Conservation (phyloP, 768 basidiomycete species). For the Fistulinella prunicolor region DNA sequence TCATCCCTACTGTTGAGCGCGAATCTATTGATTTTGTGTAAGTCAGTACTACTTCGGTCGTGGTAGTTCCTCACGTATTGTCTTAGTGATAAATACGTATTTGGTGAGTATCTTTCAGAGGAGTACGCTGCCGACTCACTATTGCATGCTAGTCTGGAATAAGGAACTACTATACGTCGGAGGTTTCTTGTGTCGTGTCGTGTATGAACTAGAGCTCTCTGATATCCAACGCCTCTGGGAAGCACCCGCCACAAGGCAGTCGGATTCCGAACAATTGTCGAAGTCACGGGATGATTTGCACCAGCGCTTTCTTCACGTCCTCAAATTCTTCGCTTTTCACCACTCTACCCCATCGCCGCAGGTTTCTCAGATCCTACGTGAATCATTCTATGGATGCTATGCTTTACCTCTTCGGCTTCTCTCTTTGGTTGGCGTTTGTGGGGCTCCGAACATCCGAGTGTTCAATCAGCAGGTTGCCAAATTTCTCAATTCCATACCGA, state of each 20-base stretch:
- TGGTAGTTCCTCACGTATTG: neutral
- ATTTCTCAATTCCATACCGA: conserved; percentile 78
- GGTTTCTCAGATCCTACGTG: conserved; percentile 65
- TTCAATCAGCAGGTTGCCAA: conserved; percentile 61
- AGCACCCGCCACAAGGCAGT: neutral
- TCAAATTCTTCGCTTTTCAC: conserved; percentile 10
- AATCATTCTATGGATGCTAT: conserved; percentile 72
- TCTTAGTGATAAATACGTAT: neutral
- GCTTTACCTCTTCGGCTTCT: conserved; percentile 60
- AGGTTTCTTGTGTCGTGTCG: conserved; percentile 76
- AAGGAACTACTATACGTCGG: conserved; percentile 81
- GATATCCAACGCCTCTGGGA: conserved; percentile 33
- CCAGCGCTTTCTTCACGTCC: neutral
- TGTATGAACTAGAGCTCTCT: conserved; percentile 79
- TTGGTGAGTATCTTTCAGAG: neutral
- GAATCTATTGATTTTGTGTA: conserved; percentile 16
- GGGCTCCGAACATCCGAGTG: conserved; percentile 62
- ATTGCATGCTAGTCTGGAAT: conserved; percentile 66
- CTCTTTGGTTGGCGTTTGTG: conserved; percentile 70
- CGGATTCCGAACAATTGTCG: neutral
- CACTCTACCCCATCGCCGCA: conserved; percentile 65
- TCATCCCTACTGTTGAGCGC: conserved; percentile 18
- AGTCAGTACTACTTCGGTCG: neutral
- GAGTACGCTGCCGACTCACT: neutral
- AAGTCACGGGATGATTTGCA: neutral